A percentile compares a stretch with the other conserved stretches of the same genome.
phyloP scores from a whole-genome alignment of 805 yeast species.

The Ogataea parapolymorpha region DNA sequence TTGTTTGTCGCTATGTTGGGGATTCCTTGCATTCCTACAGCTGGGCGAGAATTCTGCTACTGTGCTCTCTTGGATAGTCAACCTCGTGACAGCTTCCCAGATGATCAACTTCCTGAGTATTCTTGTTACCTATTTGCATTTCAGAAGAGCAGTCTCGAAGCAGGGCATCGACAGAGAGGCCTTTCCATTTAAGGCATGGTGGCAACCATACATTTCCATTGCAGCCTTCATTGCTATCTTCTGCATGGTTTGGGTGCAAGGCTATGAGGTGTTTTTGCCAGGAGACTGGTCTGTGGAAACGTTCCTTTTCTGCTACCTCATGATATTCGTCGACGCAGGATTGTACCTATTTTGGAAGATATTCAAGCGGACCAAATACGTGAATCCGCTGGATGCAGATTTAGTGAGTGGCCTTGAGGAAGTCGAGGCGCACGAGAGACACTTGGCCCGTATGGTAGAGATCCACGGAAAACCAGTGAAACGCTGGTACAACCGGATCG shows the following conservation, averaged over 20 bases:
- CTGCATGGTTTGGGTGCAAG: conserved; percentile 57
- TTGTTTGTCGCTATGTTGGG: conserved; percentile 39
- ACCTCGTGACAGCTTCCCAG: conserved; percentile 68
- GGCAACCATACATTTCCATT: conserved; percentile 57
- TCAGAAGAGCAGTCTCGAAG: conserved; percentile 53
- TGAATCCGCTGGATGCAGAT: conserved; percentile 48
- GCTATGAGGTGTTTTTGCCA: conserved; percentile 67
- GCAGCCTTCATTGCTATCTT: conserved; percentile 45
- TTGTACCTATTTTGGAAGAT: conserved; percentile 54
- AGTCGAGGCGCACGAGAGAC: conserved; percentile 54
- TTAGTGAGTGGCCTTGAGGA: conserved; percentile 51
- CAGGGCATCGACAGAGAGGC: conserved; percentile 47
- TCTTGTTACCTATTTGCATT: conserved; percentile 56
- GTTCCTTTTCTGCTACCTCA: conserved; percentile 68
- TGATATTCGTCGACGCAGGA: conserved; percentile 56
- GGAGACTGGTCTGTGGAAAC: conserved; percentile 59
- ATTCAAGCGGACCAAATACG: conserved; percentile 44
- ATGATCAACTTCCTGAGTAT: conserved; percentile 58
- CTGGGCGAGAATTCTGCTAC: conserved; percentile 53
- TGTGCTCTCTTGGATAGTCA: conserved; percentile 71
- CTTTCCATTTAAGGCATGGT: conserved; percentile 51
- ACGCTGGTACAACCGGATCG: conserved; percentile 15
- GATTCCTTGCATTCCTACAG: conserved; percentile 46
- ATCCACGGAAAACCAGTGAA: conserved; percentile 8
- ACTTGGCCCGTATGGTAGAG: conserved; percentile 11